A percentile compares a stretch with the other conserved stretches of the same genome.
These are phyloP conservation scores for Aspergillus felis DNA, from an alignment of 2,329 filamentous ascomycete genomes.

Conservation along the genomic window DNA sequence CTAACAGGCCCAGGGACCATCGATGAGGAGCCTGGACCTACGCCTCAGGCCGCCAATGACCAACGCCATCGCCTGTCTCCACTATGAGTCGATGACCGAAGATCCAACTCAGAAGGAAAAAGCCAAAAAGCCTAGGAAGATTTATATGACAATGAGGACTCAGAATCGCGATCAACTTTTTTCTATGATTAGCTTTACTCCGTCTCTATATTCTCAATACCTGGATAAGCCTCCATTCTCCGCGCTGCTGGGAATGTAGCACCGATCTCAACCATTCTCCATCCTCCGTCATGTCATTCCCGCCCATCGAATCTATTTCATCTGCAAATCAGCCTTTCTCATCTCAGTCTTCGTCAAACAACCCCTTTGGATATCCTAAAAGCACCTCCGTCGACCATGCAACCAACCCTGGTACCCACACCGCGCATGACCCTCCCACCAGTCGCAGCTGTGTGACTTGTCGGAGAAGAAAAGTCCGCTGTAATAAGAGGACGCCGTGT, in stretches of 20 bases:
- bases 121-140: neutral
- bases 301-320: conserved; percentile 6
- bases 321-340: conserved; percentile 1
- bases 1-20: neutral
- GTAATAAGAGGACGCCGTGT: conserved; percentile 47
- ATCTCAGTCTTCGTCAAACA: conserved; percentile 3
- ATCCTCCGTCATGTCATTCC: conserved; percentile 15
- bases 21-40: conserved; percentile 3
- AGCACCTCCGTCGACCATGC: neutral
- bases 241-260: conserved; percentile 8
- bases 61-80: neutral
- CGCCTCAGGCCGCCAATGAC: neutral
- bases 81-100: conserved; percentile 18
- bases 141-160: neutral
- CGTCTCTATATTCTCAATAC: neutral
- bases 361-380: conserved; percentile 1
- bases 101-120: neutral
- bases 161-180: neutral
- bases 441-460: conserved; percentile 46
- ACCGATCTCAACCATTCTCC: neutral
- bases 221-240: neutral
- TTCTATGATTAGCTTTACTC: neutral
- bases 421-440: conserved; percentile 23
- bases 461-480: conserved; percentile 46
- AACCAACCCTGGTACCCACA: conserved; percentile 1